Conservation (phyloP, 1,284 basidiomycete genomes). For the Hymenochaete sp. region DNA sequence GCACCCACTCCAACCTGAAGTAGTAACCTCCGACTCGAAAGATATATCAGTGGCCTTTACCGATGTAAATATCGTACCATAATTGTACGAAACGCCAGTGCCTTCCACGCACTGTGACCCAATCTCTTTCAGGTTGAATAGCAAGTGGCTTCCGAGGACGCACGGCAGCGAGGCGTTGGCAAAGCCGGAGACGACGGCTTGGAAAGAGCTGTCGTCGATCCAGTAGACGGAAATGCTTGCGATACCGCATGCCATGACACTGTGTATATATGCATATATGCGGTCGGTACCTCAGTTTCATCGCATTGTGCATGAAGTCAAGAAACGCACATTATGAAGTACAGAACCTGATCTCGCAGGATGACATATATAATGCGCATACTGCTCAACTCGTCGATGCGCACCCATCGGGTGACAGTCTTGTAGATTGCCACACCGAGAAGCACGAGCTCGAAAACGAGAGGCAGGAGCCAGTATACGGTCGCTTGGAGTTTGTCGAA, state of each 20-base stretch:
- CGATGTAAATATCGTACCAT: no score
- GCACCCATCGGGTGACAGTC: constrained; percentile 4
- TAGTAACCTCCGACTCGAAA: no score
- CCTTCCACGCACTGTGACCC: neutral
- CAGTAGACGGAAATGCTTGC: constrained; percentile 8
- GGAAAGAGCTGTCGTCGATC: constrained; percentile 3
- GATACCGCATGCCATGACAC: constrained; percentile 11
- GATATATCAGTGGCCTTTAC: no score
- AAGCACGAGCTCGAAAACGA: constrained; percentile 6
- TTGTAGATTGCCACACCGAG: constrained; percentile 4
- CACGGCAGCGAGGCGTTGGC: constrained; percentile 5
- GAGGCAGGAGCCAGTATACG: constrained; percentile 4
- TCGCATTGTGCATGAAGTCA: no score
- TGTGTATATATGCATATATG: neutral
- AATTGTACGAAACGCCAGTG: no score
- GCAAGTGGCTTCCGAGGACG: constrained; percentile 9
- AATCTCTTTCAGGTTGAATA: constrained; percentile 11
- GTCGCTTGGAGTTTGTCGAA: constrained; percentile 4
- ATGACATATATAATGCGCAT: constrained; percentile 1
- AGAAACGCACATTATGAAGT: constrained; percentile 9
- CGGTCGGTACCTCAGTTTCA: neutral
- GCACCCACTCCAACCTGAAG: no score
- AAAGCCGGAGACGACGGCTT: constrained; percentile 5
- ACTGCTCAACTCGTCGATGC: neutral
- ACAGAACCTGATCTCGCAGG: constrained; percentile 9